phyloP scores from a whole-genome alignment of 2,329 filamentous ascomycete species.

The Aspergillus sp. region DNA sequence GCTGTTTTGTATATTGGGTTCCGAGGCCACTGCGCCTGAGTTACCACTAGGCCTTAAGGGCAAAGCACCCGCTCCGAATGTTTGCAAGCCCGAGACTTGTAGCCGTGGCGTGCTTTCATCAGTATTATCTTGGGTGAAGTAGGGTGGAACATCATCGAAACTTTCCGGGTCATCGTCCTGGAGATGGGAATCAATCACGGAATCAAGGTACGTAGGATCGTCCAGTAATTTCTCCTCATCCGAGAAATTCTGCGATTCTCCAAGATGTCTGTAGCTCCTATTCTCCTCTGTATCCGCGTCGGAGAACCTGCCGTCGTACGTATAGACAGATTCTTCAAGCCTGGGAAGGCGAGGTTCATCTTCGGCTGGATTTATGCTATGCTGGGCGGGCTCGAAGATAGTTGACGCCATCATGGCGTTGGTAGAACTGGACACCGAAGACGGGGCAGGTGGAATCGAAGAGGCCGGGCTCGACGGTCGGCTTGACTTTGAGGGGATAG shows the following conservation, averaged over 20 bases:
- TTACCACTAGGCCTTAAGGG: neutral
- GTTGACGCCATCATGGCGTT: constrained; percentile 40
- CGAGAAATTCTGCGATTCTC: constrained; percentile 27
- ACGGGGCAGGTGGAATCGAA: constrained; percentile 26
- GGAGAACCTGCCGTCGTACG: constrained; percentile 42
- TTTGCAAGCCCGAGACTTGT: constrained; percentile 17
- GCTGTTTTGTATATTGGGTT: neutral
- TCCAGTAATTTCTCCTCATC: constrained; percentile 34
- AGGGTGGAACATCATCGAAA: constrained; percentile 17
- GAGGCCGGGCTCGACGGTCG: constrained; percentile 28
- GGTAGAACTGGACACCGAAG: constrained; percentile 24
- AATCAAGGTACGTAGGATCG: constrained; percentile 40
- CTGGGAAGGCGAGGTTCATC: constrained; percentile 9
- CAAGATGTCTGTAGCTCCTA: constrained; percentile 24
- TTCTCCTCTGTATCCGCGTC: constrained; percentile 42
- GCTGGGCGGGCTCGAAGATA: constrained; percentile 34
- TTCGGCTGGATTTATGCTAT: neutral
- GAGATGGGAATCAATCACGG: constrained; percentile 36
- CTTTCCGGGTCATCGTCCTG: constrained; percentile 33
- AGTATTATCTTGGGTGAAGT: constrained; percentile 2
- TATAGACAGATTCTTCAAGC: constrained; percentile 35
- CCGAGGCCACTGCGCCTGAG: neutral
- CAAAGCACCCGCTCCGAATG: constrained; percentile 2
- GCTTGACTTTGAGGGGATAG: constrained; percentile 34
- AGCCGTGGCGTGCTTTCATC: constrained; percentile 19